Percentiles rank a stretch among this genome's conserved stretches.
phyloP scores from a whole-genome alignment of 2,329 filamentous ascomycete genomes.

The Lithohypha guttulata region DNA sequence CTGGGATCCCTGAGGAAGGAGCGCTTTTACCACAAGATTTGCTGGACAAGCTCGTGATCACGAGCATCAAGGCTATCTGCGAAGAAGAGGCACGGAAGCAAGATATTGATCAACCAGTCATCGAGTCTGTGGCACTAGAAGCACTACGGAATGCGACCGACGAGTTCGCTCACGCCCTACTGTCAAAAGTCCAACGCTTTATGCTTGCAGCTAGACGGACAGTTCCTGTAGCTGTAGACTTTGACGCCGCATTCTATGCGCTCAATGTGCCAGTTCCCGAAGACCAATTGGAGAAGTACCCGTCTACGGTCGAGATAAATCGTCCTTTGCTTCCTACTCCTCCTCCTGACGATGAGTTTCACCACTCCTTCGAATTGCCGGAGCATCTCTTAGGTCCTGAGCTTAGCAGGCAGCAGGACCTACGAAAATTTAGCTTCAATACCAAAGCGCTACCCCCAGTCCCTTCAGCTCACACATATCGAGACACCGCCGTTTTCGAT shows the following conservation, averaged over 20 bases:
- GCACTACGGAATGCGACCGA: constrained; percentile 45
- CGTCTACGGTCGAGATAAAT: constrained; percentile 25
- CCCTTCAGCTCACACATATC: constrained; percentile 55
- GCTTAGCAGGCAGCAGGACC: constrained; percentile 38
- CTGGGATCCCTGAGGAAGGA: constrained; percentile 26
- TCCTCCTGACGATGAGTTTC: constrained; percentile 30
- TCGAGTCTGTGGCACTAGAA: constrained; percentile 45
- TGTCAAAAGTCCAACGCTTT: constrained; percentile 43
- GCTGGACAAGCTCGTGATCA: constrained; percentile 44
- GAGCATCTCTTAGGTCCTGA: constrained; percentile 41
- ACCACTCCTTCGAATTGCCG: constrained; percentile 24
- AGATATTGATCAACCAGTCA: constrained; percentile 25
- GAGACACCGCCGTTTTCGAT: constrained; percentile 47
- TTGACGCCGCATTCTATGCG: constrained; percentile 41
- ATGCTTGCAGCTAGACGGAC: constrained; percentile 48
- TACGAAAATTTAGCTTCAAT: constrained; percentile 42
- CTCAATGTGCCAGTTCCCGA: constrained; percentile 26
- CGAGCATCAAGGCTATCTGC: constrained; percentile 38
- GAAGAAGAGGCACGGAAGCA: constrained; percentile 19
- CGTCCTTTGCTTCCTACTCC: constrained; percentile 29
- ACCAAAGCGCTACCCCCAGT: constrained; percentile 51
- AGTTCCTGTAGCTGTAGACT: constrained; percentile 48
- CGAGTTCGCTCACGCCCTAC: constrained; percentile 45
- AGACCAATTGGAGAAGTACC: constrained; percentile 18
- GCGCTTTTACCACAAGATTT: constrained; percentile 41